Percentiles rank a stretch among this genome's conserved stretches.
These are phyloP conservation scores for Glomus cerebriforme DNA, from an alignment of 192 early-diverging fungal genomes.

Conservation along the genomic window DNA sequence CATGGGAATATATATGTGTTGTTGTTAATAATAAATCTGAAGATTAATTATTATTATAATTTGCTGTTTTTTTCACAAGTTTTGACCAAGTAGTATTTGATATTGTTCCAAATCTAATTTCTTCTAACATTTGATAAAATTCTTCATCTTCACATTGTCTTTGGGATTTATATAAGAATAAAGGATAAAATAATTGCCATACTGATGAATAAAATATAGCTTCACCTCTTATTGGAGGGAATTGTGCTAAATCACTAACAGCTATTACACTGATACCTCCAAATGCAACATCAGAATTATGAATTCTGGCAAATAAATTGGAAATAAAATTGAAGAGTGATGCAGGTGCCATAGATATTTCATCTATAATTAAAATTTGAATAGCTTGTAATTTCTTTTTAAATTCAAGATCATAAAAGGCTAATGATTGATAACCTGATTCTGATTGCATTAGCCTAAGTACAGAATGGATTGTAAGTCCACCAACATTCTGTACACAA, in stretches of 20 bases:
- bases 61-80: too few relatives aligned
- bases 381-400: not conserved
- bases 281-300: not conserved
- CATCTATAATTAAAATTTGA: constrained; percentile 2
- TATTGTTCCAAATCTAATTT: too few relatives aligned
- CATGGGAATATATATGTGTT: too few relatives aligned
- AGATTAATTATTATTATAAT: too few relatives aligned
- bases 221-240: not conserved
- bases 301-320: not conserved
- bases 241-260: not conserved
- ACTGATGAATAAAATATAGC: not conserved
- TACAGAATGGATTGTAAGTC: too few relatives aligned
- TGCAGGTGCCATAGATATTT: not conserved
- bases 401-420: not conserved
- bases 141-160: not conserved
- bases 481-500: too few relatives aligned
- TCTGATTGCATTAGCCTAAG: not conserved
- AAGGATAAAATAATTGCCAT: constrained; percentile 12
- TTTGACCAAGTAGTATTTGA: too few relatives aligned
- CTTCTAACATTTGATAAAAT: too few relatives aligned
- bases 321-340: not conserved
- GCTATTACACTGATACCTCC: not conserved
- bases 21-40: too few relatives aligned
- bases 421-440: not conserved
- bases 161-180: not conserved